Percentiles rank a stretch among this genome's conserved stretches.
These are phyloP conservation scores for Penicillium sp. DNA, from an alignment of 2,329 filamentous ascomycete species.

Conservation along the genomic window DNA sequence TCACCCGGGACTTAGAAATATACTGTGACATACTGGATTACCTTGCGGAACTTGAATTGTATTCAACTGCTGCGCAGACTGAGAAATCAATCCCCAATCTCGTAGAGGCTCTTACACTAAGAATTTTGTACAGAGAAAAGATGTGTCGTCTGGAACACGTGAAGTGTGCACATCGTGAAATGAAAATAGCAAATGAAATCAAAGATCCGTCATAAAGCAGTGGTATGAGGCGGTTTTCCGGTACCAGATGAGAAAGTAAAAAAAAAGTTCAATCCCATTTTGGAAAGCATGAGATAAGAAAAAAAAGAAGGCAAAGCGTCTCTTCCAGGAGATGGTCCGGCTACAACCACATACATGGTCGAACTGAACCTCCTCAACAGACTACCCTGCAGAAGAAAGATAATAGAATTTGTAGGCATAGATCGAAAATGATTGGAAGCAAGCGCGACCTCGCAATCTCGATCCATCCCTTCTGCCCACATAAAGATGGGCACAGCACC, in stretches of 20 bases:
- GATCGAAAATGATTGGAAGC: background rate
- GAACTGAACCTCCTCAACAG: background rate
- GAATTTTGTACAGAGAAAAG: background rate
- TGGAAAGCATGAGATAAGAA: background rate
- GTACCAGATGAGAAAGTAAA: conserved; percentile 1
- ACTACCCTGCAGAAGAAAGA: conserved; percentile 8
- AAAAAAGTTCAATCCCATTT: conserved; percentile 11
- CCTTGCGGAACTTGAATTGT: background rate
- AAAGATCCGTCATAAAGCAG: background rate
- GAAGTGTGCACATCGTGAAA: background rate
- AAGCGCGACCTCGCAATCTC: background rate
- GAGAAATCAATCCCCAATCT: background rate
- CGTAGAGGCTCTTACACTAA: background rate
- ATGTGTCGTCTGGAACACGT: background rate
- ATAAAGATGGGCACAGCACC: conserved; percentile 32
- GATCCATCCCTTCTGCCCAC: background rate
- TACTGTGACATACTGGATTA: too few species aligned
- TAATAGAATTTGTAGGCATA: conserved; percentile 2
- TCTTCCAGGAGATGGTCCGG: background rate
- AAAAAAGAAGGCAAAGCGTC: background rate
- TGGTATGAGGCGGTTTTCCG: conserved; percentile 3
- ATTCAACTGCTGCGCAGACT: background rate
- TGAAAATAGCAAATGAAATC: background rate
- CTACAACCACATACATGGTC: background rate
- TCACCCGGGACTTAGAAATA: too few species aligned